Evolutionary conservation across 129 eudicot species (phyloP), one percentile per base, ranked within the genome.

Genomic region (Escallonia rubra): DNA sequence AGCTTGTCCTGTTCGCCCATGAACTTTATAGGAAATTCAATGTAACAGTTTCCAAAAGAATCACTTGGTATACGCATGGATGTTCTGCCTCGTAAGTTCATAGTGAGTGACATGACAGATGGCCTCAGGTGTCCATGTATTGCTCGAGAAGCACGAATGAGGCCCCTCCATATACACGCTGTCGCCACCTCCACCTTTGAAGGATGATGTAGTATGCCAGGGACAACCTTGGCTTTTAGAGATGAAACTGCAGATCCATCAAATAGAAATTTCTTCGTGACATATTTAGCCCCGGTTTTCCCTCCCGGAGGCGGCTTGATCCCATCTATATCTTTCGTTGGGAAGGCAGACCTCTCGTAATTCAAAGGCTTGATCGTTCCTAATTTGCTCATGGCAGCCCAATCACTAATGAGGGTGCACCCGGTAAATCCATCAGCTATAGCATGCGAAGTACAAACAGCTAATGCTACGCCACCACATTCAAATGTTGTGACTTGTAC

Each of bases 381-480:
- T 7, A 48, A 39, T 4, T 52, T 43, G 23, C 75, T 64, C 6
- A 50, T 7, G 7, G 63, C 51, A 10, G 80, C 69, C 80, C 80
- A 76, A 8, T 59, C 38, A 39, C 55, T 69, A 38, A 72, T 39
- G 55, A 76, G 69, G 43, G 15, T 8, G 61, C 63, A 23, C 4
- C 62, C 41, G 13, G 71, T 61, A 7, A 56, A 52, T 3, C 65
- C 80, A 43, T 62, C 75, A 44, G 65, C 69, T 8, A 76, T 47
- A 59, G 62, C 69, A 54, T 76, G 80, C 0, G 70, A 68, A 8
- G 51, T 42, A 13, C 55, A 52, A 2, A 63, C 43, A 4, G 75
- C 80, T 39, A 76, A 43, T 3, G 75, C 80, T 4, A 63, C 7
- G 6, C 75, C 80, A 50, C 75, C 75, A 13, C 80, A 76, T 10